These are phyloP conservation scores for Plasmodium vinckei DNA, from an alignment of 169 alveolate genomes.

Conservation along the genomic window DNA sequence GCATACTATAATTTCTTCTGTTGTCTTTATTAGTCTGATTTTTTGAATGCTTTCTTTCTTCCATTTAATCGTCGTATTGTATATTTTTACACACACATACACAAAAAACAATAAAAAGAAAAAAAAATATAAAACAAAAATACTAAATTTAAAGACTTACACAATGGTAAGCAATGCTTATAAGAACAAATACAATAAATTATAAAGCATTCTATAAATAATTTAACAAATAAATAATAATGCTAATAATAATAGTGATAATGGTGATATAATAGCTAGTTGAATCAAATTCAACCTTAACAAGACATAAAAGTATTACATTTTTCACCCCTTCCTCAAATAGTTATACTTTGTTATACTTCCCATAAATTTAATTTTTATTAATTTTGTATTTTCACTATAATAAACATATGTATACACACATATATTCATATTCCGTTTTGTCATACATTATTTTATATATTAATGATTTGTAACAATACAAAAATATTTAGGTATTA, in stretches of 20 bases:
- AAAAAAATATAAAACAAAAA: neutral
- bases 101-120: neutral
- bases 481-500: no score
- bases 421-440: neutral
- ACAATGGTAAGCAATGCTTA: neutral
- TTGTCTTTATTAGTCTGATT: slow-evolving; percentile 9
- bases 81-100: neutral
- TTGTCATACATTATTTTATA: neutral
- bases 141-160: neutral
- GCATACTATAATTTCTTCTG: slow-evolving; percentile 53
- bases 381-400: neutral
- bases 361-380: neutral
- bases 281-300: neutral
- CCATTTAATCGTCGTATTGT: slow-evolving; percentile 22
- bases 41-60: slow-evolving; percentile 3
- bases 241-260: no score
- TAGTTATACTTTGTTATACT: neutral
- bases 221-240: no score
- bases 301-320: slow-evolving; percentile 2
- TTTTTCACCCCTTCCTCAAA: neutral
- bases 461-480: neutral
- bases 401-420: neutral
- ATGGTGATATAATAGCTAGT: no score
- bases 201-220: no score
- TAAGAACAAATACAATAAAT: no score